Percentiles rank a stretch among this genome's conserved stretches.
Evolutionary conservation across 805 yeast genomes (phyloP).

Genomic region (Candida gorgasii): DNA sequence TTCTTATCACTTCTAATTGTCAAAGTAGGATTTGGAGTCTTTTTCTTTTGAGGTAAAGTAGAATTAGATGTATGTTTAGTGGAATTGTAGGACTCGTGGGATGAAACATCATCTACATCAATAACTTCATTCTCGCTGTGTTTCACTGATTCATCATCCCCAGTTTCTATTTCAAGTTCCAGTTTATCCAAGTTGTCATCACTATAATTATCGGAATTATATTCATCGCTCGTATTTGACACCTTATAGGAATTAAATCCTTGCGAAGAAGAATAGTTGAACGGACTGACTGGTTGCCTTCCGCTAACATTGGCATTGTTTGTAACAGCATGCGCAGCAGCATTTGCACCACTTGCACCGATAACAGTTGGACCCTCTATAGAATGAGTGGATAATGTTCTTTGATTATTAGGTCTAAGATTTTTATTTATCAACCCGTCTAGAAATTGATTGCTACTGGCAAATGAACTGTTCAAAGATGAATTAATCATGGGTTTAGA

Average conservation of each 20-base stretch:
- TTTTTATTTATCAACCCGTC: slow-evolving; percentile 13
- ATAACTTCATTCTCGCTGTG: slow-evolving; percentile 23
- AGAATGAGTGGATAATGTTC: slow-evolving; percentile 16
- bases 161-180: slow-evolving; percentile 12
- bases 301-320: not conserved
- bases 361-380: too few species aligned
- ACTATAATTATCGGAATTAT: slow-evolving; percentile 12
- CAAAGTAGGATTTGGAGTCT: not conserved
- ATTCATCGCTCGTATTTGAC: slow-evolving; percentile 26
- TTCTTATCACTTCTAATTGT: slow-evolving; percentile 1
- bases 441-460: slow-evolving; percentile 11
- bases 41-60: slow-evolving; percentile 6
- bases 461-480: slow-evolving; percentile 10
- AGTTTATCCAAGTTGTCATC: slow-evolving; percentile 13
- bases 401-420: slow-evolving; percentile 14
- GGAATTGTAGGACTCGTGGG: slow-evolving; percentile 16
- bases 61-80: slow-evolving; percentile 12
- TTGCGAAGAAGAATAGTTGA: slow-evolving; percentile 9
- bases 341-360: too few species aligned
- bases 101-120: slow-evolving; percentile 20
- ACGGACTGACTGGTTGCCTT: slow-evolving; percentile 11
- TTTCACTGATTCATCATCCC: slow-evolving; percentile 14
- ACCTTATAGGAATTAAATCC: slow-evolving; percentile 10
- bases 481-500: slow-evolving; percentile 10
- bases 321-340: too few species aligned